phyloP scores from a whole-genome alignment of 1,284 basidiomycete genomes.

The Tilletia horrida region DNA sequence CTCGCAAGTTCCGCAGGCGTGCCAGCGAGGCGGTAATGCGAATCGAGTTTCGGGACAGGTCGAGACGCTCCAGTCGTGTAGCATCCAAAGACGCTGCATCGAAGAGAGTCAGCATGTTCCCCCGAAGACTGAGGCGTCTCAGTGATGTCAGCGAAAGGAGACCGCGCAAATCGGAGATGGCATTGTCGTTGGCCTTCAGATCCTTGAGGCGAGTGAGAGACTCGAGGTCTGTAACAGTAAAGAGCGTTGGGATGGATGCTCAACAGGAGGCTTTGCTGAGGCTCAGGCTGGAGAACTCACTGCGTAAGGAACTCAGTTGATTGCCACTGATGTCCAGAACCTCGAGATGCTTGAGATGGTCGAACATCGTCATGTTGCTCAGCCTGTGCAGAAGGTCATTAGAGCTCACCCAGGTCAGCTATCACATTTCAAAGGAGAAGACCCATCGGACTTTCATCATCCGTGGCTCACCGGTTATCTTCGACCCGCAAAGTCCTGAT shows the following conservation, averaged over 20 bases:
- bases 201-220: constrained; percentile 69
- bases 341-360: constrained; percentile 79
- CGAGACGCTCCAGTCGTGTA: constrained; percentile 68
- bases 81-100: constrained; percentile 57
- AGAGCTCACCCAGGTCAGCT: not conserved
- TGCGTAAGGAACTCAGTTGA: constrained; percentile 67
- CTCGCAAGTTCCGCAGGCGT: constrained; percentile 25
- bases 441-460: too few relatives aligned
- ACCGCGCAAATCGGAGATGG: constrained; percentile 72
- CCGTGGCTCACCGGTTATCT: constrained; percentile 27
- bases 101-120: constrained; percentile 68
- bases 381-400: constrained; percentile 62
- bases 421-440: not conserved
- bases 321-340: constrained; percentile 87
- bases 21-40: constrained; percentile 57
- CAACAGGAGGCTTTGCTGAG: too few relatives aligned
- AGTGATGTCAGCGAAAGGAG: constrained; percentile 56
- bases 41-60: constrained; percentile 69
- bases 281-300: constrained; percentile 29
- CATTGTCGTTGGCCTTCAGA: constrained; percentile 82
- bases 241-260: too few relatives aligned
- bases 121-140: constrained; percentile 74
- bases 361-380: constrained; percentile 81
- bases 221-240: constrained; percentile 26
- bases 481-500: constrained; percentile 37